Percentiles rank a stretch among this genome's conserved stretches.
These are phyloP conservation scores for Hysterium pulicare DNA, from an alignment of 2,329 filamentous ascomycete species.

Conservation along the genomic window DNA sequence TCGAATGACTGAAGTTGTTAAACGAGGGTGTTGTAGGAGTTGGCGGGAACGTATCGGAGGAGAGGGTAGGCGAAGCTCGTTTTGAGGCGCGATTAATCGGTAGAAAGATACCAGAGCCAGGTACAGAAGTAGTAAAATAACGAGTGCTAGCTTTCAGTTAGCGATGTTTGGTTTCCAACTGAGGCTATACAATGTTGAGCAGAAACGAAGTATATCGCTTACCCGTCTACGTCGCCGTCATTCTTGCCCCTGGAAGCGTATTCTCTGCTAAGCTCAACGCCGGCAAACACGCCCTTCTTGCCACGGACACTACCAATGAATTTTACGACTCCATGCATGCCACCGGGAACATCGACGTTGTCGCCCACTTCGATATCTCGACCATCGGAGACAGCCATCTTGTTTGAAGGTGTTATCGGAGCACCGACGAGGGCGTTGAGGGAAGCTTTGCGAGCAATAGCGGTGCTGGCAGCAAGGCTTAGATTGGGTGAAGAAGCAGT, in stretches of 20 bases:
- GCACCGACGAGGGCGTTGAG: conserved; percentile 63
- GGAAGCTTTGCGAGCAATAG: conserved; percentile 66
- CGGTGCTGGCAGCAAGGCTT: conserved; percentile 38
- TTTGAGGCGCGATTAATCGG: conserved; percentile 77
- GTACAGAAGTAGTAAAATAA: conserved; percentile 77
- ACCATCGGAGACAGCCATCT: conserved; percentile 44
- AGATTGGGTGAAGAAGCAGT: conserved; percentile 44
- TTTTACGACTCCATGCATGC: conserved; percentile 85
- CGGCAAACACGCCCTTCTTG: conserved; percentile 88
- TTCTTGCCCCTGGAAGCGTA: conserved; percentile 88
- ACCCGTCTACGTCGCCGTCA: conserved; percentile 93
- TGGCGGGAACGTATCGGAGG: conserved; percentile 55
- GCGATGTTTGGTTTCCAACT: background rate
- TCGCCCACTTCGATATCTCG: conserved; percentile 71
- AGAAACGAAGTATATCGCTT: conserved; percentile 36
- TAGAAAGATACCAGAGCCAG: conserved; percentile 89
- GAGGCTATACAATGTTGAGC: background rate
- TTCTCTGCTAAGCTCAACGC: conserved; percentile 80
- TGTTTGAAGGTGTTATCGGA: conserved; percentile 40
- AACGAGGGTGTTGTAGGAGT: conserved; percentile 67
- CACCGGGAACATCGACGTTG: conserved; percentile 84
- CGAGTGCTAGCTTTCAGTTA: conserved; percentile 41
- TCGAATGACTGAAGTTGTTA: conserved; percentile 55
- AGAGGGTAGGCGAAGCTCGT: conserved; percentile 56
- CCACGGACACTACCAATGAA: conserved; percentile 84